Conservation (phyloP, 164 flowering plant genomes). For the Berberis vulgaris region DNA sequence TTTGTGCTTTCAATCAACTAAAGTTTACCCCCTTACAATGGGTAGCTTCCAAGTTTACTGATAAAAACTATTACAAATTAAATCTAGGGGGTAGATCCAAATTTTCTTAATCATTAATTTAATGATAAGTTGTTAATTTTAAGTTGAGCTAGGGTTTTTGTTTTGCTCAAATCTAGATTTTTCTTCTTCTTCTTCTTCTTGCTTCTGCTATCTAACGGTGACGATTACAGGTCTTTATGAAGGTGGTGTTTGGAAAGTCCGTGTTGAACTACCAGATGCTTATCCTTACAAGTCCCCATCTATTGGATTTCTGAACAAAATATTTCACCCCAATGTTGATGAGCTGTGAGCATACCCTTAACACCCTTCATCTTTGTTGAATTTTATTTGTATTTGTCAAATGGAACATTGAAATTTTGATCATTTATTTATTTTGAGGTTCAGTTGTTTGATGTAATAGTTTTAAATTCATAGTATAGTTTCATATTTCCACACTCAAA, state of each 20-base stretch:
- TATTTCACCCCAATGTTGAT: constrained; percentile 97
- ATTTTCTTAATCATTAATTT: no score
- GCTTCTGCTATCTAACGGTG: no score
- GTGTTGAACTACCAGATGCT: constrained; percentile 95
- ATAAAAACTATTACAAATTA: no score
- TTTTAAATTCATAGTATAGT: neutral
- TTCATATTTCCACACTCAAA: neutral
- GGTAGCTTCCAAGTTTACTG: no score
- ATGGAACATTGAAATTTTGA: neutral
- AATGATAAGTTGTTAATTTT: no score
- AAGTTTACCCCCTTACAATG: no score
- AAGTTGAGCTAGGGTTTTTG: no score
- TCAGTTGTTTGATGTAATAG: neutral
- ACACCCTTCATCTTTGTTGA: neutral
- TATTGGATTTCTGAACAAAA: constrained; percentile 91
- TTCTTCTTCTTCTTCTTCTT: no score
- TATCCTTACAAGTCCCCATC: constrained; percentile 98
- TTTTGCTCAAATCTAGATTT: no score
- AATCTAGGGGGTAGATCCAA: no score
- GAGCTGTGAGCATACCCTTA: constrained; percentile 55
- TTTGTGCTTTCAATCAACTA: no score
- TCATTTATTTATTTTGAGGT: no score
- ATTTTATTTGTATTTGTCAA: constrained; percentile 1
- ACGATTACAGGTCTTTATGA: constrained; percentile 62
- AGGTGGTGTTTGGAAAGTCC: constrained; percentile 90